A percentile compares a stretch with the other conserved stretches of the same genome.
These are phyloP conservation scores for Rhododendron griersonianum DNA, from an alignment of 148 eudicot genomes.

Conservation along the genomic window DNA sequence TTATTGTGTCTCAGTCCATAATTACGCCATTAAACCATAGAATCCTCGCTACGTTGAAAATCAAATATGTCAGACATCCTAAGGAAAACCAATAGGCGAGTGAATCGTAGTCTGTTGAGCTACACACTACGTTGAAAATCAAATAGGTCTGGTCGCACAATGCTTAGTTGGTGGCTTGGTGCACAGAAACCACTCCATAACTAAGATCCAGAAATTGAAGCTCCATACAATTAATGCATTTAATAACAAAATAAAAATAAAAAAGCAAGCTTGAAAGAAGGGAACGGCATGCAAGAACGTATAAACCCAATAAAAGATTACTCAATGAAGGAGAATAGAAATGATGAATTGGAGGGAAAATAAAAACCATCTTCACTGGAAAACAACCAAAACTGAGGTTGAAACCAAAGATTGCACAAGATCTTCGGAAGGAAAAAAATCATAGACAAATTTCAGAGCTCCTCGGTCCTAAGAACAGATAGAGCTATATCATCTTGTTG, in stretches of 20 bases:
- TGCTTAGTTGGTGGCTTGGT: background rate
- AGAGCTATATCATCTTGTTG: constrained; percentile 21
- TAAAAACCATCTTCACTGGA: constrained; percentile 7
- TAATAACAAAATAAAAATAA: background rate
- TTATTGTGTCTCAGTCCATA: background rate
- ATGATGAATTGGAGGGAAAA: background rate
- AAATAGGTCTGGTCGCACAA: too few relatives aligned
- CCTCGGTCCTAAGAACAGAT: constrained; percentile 31
- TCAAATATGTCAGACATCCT: background rate
- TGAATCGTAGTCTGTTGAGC: background rate
- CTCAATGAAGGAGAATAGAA: background rate
- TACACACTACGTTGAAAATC: background rate
- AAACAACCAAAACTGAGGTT: constrained; percentile 31
- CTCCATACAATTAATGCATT: background rate
- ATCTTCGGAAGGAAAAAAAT: constrained; percentile 19
- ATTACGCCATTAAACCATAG: background rate
- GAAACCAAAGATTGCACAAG: constrained; percentile 17
- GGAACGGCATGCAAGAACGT: background rate
- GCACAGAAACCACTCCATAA: background rate
- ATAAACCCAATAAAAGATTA: background rate
- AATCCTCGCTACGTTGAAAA: background rate
- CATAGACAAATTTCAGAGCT: constrained; percentile 22
- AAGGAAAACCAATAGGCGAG: background rate
- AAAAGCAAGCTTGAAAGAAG: background rate
- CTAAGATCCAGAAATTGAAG: background rate